These are phyloP conservation scores for Candida nanaspora DNA, from an alignment of 805 yeast genomes.

Conservation along the genomic window DNA sequence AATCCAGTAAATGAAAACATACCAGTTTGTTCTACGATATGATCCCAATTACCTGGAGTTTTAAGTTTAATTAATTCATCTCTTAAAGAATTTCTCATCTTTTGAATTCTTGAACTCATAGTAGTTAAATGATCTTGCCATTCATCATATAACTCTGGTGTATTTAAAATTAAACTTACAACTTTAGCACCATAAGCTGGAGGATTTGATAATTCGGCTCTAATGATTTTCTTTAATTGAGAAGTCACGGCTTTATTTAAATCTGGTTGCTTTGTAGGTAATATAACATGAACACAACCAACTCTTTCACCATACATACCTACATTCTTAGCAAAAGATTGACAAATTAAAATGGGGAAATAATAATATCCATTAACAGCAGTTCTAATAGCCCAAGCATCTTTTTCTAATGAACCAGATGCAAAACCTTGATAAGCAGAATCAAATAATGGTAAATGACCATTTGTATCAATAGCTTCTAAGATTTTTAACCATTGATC, in stretches of 20 bases:
- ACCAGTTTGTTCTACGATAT: slow-evolving; percentile 84
- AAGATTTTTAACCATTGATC: slow-evolving; percentile 76
- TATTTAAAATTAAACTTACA: slow-evolving; percentile 66
- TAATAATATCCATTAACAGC: slow-evolving; percentile 44
- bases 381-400: slow-evolving; percentile 73
- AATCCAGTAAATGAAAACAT: slow-evolving; percentile 96
- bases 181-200: slow-evolving; percentile 95
- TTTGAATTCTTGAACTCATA: slow-evolving; percentile 78
- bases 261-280: slow-evolving; percentile 34
- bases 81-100: slow-evolving; percentile 70
- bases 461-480: slow-evolving; percentile 47
- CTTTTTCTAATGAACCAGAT: slow-evolving; percentile 74
- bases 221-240: slow-evolving; percentile 67
- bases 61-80: slow-evolving; percentile 49
- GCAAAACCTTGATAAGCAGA: slow-evolving; percentile 98
- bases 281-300: slow-evolving; percentile 80
- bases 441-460: slow-evolving; percentile 82
- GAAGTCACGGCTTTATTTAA: slow-evolving; percentile 56
- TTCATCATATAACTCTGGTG: slow-evolving; percentile 59
- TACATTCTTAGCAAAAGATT: slow-evolving; percentile 93
- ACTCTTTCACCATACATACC: slow-evolving; percentile 98
- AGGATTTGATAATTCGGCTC: slow-evolving; percentile 88
- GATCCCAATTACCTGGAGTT: slow-evolving; percentile 93
- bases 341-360: slow-evolving; percentile 71
- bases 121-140: slow-evolving; percentile 82